Percentiles rank a stretch among this genome's conserved stretches.
Conservation (phyloP, 306 rosid genomes). For the cucumber (Cucumis sativus) region Cucumber_9930_V3 NC_026659.2:24751501-24752000, state of each 20-base stretch:
- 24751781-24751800: neutral
- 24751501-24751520: neutral
- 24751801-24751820: neutral
- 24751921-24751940: neutral
- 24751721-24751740: neutral
- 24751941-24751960: neutral
- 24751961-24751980: neutral
- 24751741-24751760: neutral
- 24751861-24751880: neutral
- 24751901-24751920: neutral
- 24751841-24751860: neutral
- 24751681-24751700: constrained; percentile 28
- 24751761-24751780: neutral
- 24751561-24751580: constrained; percentile 76
- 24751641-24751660: constrained; percentile 41
- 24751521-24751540: constrained; percentile 16
- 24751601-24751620: constrained; percentile 65
- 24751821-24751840: neutral
- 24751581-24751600: constrained; percentile 97
- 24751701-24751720: constrained; percentile 1
- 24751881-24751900: neutral
- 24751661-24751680: constrained; percentile 27
- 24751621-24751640: constrained; percentile 56
- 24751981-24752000: neutral
- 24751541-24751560: constrained; percentile 53